A percentile compares a stretch with the other conserved stretches of the same genome.
Conservation (phyloP, 83 land plant species). For the Picea abies region DNA sequence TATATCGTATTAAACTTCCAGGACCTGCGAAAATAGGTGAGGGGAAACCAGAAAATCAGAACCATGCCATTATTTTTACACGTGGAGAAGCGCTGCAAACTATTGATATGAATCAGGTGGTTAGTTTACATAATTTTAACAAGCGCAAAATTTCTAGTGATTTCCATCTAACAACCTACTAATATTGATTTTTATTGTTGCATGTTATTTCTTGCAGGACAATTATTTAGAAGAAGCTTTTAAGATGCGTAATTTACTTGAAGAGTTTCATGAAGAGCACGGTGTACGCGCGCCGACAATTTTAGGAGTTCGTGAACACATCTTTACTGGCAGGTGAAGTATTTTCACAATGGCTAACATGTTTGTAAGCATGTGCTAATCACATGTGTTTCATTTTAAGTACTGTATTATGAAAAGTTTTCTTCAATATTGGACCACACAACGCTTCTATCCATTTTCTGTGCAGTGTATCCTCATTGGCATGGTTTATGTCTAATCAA, state of each 20-base stretch:
- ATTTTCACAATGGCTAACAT: neutral
- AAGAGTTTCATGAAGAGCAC: constrained; percentile 85
- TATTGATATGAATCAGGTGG: constrained; percentile 96
- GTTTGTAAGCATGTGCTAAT: neutral
- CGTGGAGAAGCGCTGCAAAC: constrained; percentile 93
- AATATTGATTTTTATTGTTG: neutral
- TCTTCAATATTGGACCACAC: constrained; percentile 2
- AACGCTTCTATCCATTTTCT: neutral
- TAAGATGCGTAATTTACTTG: constrained; percentile 90
- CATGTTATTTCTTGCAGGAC: constrained; percentile 40
- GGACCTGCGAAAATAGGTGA: constrained; percentile 82
- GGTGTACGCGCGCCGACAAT: constrained; percentile 85
- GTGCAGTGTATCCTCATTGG: constrained; percentile 89
- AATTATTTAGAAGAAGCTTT: constrained; percentile 94
- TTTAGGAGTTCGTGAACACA: constrained; percentile 92
- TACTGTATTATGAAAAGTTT: neutral
- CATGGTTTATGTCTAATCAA: constrained; percentile 93
- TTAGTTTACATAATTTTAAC: neutral
- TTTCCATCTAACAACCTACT: neutral
- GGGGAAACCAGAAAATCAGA: constrained; percentile 95
- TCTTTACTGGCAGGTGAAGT: constrained; percentile 86
- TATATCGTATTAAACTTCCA: constrained; percentile 85
- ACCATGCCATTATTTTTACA: constrained; percentile 91
- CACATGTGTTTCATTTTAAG: neutral
- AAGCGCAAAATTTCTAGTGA: neutral